These are phyloP conservation scores for Abrus precatorius DNA, from an alignment of 306 rosid genomes.

Conservation along the genomic window DNA sequence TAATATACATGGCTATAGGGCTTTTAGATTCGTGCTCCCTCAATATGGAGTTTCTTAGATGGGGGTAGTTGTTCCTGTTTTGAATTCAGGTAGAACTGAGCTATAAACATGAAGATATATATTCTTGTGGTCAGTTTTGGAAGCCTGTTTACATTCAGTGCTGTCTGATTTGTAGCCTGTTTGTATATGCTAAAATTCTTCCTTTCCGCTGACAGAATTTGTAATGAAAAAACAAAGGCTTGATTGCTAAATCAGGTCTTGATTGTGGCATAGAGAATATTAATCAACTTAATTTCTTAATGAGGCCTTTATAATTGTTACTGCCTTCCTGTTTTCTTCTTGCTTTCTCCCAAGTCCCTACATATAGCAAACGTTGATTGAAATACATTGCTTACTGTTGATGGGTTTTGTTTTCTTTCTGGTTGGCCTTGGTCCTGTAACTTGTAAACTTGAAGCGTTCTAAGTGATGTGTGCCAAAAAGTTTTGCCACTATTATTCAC, in stretches of 20 bases:
- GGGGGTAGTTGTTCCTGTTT: not conserved
- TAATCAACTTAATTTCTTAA: not conserved
- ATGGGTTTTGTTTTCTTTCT: not conserved
- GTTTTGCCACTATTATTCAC: not conserved
- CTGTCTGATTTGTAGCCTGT: not conserved
- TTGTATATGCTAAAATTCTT: too few species aligned
- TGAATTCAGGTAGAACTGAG: slow-evolving; percentile 18
- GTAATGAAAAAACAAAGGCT: not conserved
- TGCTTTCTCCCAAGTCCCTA: not conserved
- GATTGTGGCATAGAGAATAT: not conserved
- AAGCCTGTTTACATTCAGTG: not conserved
- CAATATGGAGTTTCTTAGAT: slow-evolving; percentile 6
- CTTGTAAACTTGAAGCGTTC: not conserved
- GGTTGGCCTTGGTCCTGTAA: slow-evolving; percentile 4
- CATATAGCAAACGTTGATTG: not conserved
- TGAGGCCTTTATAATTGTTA: not conserved
- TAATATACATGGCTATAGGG: not conserved
- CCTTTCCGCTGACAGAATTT: too few species aligned
- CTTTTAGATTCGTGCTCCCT: slow-evolving; percentile 4
- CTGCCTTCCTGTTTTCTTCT: not conserved
- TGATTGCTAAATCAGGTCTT: slow-evolving; percentile 2
- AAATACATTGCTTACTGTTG: not conserved
- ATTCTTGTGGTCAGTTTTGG: not conserved
- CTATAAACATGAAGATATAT: slow-evolving; percentile 5
- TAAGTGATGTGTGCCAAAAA: not conserved